Evolutionary conservation across 1,284 basidiomycete genomes (phyloP).

Genomic region (Paramarasmius palmivorus): DNA sequence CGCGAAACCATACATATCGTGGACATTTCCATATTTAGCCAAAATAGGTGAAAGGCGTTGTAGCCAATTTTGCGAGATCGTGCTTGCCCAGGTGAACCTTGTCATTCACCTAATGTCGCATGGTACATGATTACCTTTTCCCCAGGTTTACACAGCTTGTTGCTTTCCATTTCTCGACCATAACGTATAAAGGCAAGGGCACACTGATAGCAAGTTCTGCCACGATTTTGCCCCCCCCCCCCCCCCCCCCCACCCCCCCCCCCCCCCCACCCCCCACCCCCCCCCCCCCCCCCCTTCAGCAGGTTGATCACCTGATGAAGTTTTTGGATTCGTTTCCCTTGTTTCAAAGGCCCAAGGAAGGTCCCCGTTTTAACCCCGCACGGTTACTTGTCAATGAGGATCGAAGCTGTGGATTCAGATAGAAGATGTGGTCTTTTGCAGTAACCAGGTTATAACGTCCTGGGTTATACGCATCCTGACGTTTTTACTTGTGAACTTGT

Average conservation of each 20-base stretch:
- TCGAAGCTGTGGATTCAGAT: constrained; percentile 70
- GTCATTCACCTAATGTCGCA: too few relatives aligned
- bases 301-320: constrained; percentile 45
- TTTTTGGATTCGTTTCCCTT: constrained; percentile 54
- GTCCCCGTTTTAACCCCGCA: constrained; percentile 63
- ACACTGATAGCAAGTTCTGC: too few relatives aligned
- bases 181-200: background rate
- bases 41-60: too few relatives aligned
- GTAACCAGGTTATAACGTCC: constrained; percentile 92
- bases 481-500: constrained; percentile 84
- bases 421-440: constrained; percentile 61
- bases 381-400: constrained; percentile 80
- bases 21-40: too few relatives aligned
- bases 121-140: too few relatives aligned
- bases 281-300: too few relatives aligned
- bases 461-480: constrained; percentile 93
- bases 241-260: too few relatives aligned
- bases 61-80: too few relatives aligned
- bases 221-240: background rate
- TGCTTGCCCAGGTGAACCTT: too few relatives aligned
- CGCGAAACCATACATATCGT: too few relatives aligned
- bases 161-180: background rate
- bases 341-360: constrained; percentile 60
- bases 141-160: too few relatives aligned
- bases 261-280: too few relatives aligned